Conservation (phyloP, 1,139 yeast genomes). For the Yamadazyma aaseri region DNA sequence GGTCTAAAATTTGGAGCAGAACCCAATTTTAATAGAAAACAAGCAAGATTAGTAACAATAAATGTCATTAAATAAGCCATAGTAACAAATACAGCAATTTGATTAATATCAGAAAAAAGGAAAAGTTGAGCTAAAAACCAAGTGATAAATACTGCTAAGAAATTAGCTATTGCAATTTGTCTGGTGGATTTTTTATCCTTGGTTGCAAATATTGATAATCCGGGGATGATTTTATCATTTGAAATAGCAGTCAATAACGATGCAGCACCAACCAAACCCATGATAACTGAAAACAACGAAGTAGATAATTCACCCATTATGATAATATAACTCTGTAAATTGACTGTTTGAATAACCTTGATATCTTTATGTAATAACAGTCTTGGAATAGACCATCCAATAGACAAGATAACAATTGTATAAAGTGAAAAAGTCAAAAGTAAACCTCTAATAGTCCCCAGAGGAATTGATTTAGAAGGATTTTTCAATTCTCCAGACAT, state of each 20-base stretch:
- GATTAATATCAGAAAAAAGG: constrained; percentile 84
- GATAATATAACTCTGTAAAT: constrained; percentile 65
- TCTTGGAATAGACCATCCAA: constrained; percentile 81
- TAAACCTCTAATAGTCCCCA: constrained; percentile 84
- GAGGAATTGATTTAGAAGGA: constrained; percentile 87
- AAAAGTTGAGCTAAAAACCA: constrained; percentile 83
- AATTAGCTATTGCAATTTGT: constrained; percentile 58
- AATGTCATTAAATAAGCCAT: constrained; percentile 97
- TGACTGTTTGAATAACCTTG: constrained; percentile 80
- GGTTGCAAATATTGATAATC: constrained; percentile 56
- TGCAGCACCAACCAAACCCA: constrained; percentile 95
- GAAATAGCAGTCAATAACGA: constrained; percentile 88
- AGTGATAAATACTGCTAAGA: constrained; percentile 55
- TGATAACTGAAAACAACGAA: constrained; percentile 84
- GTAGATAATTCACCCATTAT: constrained; percentile 90
- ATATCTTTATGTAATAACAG: constrained; percentile 72
- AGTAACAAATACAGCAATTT: constrained; percentile 90
- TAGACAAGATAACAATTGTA: constrained; percentile 68
- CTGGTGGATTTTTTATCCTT: constrained; percentile 29
- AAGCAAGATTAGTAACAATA: constrained; percentile 88
- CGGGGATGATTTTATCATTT: constrained; percentile 81
- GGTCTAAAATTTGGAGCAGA: constrained; percentile 97
- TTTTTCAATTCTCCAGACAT: constrained; percentile 93
- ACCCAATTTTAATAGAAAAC: constrained; percentile 81
- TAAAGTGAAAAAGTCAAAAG: constrained; percentile 73